Conservation (phyloP, 1,284 basidiomycete genomes). For the Ustilago trichophora region DNA sequence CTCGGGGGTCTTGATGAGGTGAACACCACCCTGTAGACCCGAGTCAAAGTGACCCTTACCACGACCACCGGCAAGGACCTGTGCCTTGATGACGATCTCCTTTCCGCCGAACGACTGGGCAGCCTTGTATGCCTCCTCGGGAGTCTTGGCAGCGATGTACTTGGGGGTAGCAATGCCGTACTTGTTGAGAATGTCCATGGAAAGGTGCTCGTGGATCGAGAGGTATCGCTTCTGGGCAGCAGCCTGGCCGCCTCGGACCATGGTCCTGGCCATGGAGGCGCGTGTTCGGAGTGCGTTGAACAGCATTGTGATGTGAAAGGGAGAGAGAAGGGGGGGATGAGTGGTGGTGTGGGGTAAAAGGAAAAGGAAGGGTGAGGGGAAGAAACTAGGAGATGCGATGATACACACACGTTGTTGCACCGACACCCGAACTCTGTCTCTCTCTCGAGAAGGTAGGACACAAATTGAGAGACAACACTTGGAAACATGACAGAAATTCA, state of each 20-base stretch:
- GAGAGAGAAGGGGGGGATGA: background rate
- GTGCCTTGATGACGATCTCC: constrained; percentile 81
- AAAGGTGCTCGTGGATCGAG: constrained; percentile 98
- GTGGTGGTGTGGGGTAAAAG: constrained; percentile 1
- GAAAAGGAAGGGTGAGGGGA: background rate
- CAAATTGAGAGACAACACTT: too few relatives aligned
- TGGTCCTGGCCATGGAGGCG: constrained; percentile 48
- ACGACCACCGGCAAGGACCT: constrained; percentile 97
- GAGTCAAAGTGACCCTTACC: constrained; percentile 98
- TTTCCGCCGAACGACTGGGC: constrained; percentile 81
- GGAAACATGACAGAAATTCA: too few relatives aligned
- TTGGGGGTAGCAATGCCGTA: constrained; percentile 97
- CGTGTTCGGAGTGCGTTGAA: constrained; percentile 57
- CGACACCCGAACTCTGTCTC: constrained; percentile 8
- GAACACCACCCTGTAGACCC: constrained; percentile 96
- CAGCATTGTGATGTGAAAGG: constrained; percentile 18
- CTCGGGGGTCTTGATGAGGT: constrained; percentile 89
- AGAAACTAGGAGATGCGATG: background rate
- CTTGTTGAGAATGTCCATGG: constrained; percentile 94
- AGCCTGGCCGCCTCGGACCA: constrained; percentile 43
- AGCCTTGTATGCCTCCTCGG: constrained; percentile 88
- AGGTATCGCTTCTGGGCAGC: constrained; percentile 83
- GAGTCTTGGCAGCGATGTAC: constrained; percentile 84
- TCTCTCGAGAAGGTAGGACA: too few relatives aligned
- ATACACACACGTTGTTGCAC: background rate